Conservation (phyloP, 768 basidiomycete species). For the Tricholoma flavovirens region DNA sequence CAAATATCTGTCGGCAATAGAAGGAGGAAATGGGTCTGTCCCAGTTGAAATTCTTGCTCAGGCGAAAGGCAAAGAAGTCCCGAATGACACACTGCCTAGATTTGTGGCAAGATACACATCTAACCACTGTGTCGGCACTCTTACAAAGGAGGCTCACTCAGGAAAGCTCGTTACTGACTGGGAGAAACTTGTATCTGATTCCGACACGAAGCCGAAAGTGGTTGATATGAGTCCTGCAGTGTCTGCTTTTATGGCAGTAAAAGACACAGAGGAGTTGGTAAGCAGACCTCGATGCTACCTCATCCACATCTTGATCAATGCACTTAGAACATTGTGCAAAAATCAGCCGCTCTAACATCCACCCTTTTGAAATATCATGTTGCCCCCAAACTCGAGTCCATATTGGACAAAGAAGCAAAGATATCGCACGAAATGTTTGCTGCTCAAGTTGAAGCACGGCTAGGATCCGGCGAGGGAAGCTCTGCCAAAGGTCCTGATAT, state of each 20-base stretch:
- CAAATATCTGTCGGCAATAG: slow-evolving; percentile 79
- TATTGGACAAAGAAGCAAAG: slow-evolving; percentile 87
- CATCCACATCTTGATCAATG: neutral
- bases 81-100: slow-evolving; percentile 67
- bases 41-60: slow-evolving; percentile 74
- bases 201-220: slow-evolving; percentile 59
- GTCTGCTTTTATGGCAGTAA: slow-evolving; percentile 75
- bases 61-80: slow-evolving; percentile 73
- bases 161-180: slow-evolving; percentile 89
- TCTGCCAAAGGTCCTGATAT: slow-evolving; percentile 82
- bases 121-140: slow-evolving; percentile 61
- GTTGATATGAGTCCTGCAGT: slow-evolving; percentile 76
- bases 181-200: slow-evolving; percentile 56
- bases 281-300: slow-evolving; percentile 21
- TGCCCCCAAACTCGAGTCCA: slow-evolving; percentile 80
- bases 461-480: slow-evolving; percentile 80
- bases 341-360: slow-evolving; percentile 73
- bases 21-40: slow-evolving; percentile 47
- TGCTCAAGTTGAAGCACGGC: slow-evolving; percentile 77
- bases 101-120: slow-evolving; percentile 60
- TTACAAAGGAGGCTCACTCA: slow-evolving; percentile 76
- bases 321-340: slow-evolving; percentile 69
- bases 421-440: slow-evolving; percentile 86
- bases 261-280: slow-evolving; percentile 90
- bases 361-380: slow-evolving; percentile 84